Percentiles rank a stretch among this genome's conserved stretches.
These are phyloP conservation scores for Penicillium cinerascens DNA, from an alignment of 495 filamentous ascomycete genomes.

Conservation along the genomic window DNA sequence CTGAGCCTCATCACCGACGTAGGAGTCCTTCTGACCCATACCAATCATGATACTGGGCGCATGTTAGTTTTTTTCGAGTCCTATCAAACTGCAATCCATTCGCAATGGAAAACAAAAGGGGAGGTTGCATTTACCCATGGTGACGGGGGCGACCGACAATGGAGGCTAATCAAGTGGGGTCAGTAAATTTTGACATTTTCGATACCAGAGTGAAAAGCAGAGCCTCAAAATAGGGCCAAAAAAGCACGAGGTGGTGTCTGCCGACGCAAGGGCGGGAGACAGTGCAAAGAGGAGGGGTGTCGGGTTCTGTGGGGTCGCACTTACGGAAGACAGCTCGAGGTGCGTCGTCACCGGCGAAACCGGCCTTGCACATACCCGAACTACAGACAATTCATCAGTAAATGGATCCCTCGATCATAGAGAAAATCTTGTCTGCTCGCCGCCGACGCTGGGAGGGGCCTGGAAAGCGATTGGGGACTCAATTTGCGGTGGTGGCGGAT, in stretches of 20 bases:
- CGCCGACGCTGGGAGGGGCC: background rate
- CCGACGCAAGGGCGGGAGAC: slow-evolving; percentile 31
- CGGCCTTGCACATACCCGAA: slow-evolving; percentile 99
- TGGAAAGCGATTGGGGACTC: slow-evolving; percentile 17
- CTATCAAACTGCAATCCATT: background rate
- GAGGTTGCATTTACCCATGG: slow-evolving; percentile 79
- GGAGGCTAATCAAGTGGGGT: slow-evolving; percentile 61
- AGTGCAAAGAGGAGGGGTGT: slow-evolving; percentile 16
- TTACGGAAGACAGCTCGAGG: slow-evolving; percentile 99
- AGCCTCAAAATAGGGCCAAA: background rate
- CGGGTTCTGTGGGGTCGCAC: slow-evolving; percentile 46
- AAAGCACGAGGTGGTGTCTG: slow-evolving; percentile 1
- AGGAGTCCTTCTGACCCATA: slow-evolving; percentile 99
- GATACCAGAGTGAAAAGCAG: background rate
- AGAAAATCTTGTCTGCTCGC: background rate
- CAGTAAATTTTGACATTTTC: slow-evolving; percentile 16
- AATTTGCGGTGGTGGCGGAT: slow-evolving; percentile 16
- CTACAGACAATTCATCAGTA: slow-evolving; percentile 59
- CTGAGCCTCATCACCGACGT: slow-evolving; percentile 99
- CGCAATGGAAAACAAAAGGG: slow-evolving; percentile 23
- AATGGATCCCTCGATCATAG: slow-evolving; percentile 8
- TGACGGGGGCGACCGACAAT: slow-evolving; percentile 99
- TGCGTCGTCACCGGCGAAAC: slow-evolving; percentile 99
- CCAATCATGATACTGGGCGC: slow-evolving; percentile 95
- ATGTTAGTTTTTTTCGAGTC: slow-evolving; percentile 21